phyloP scores from a whole-genome alignment of 2,329 filamentous ascomycete species.

The Xylariaceae sp. region DNA sequence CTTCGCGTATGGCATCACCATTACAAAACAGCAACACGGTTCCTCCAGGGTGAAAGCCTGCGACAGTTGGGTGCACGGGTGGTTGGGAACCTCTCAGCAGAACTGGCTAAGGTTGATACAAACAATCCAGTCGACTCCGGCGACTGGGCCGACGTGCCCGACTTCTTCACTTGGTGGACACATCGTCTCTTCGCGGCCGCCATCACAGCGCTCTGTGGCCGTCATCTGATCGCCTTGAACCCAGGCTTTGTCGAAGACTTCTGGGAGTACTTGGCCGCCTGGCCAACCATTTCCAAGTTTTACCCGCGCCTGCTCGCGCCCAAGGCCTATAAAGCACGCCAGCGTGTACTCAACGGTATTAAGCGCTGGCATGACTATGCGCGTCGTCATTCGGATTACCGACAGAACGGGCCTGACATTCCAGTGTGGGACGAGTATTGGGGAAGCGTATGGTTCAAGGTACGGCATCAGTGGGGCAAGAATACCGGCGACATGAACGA shows the following conservation, averaged over 20 bases:
- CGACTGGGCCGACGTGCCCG: slow-evolving; percentile 9
- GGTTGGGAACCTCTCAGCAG: slow-evolving; percentile 3
- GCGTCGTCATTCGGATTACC: slow-evolving; percentile 11
- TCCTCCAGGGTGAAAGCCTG: slow-evolving; percentile 7
- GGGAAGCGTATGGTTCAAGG: slow-evolving; percentile 20
- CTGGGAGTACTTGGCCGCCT: slow-evolving; percentile 2
- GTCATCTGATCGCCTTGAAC: slow-evolving; percentile 21
- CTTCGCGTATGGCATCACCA: slow-evolving; percentile 13
- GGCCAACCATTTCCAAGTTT: slow-evolving; percentile 14
- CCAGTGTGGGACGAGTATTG: slow-evolving; percentile 27
- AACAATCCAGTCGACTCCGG: slow-evolving; percentile 6
- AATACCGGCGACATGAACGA: slow-evolving; percentile 19
- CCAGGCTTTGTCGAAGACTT: slow-evolving; percentile 23
- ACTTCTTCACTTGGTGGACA: slow-evolving; percentile 10
- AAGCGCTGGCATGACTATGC: slow-evolving; percentile 23
- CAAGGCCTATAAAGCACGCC: slow-evolving; percentile 8
- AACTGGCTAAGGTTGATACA: slow-evolving; percentile 1
- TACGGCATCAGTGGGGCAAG: slow-evolving; percentile 19
- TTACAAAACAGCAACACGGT: slow-evolving; percentile 7
- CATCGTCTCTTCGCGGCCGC: slow-evolving; percentile 8
- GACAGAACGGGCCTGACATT: slow-evolving; percentile 1
- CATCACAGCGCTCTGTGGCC: slow-evolving; percentile 22
- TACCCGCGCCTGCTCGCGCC: slow-evolving; percentile 22
- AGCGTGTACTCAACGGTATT: slow-evolving; percentile 18
- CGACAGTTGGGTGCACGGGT: slow-evolving; percentile 1